A percentile compares a stretch with the other conserved stretches of the same genome.
These are phyloP conservation scores for Starmerella apis DNA, from an alignment of 805 yeast genomes.

Conservation along the genomic window DNA sequence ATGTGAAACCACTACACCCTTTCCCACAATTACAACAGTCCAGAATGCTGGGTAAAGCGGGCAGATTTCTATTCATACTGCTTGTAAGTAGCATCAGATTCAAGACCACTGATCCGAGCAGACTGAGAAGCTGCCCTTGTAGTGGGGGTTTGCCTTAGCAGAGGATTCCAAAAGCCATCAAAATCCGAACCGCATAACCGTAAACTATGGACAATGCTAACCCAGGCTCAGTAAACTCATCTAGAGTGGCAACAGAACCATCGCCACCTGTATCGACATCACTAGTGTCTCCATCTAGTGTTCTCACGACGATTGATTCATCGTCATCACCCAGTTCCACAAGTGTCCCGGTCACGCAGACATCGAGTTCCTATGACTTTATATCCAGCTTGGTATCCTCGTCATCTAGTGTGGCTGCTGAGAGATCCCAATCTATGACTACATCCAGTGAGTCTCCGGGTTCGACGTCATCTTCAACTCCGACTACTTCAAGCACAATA, in stretches of 20 bases:
- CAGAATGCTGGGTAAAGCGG: not conserved
- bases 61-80: not conserved
- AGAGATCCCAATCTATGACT: not conserved
- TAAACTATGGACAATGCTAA: conserved; percentile 13
- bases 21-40: not conserved
- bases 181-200: not conserved
- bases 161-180: not conserved
- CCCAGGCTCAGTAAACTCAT: conserved; percentile 3
- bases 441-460: not conserved
- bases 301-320: not conserved
- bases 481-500: not conserved
- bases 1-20: not conserved
- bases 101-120: not conserved
- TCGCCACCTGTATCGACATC: not conserved
- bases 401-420: not conserved
- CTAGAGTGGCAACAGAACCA: not conserved
- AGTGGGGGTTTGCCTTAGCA: not conserved
- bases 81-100: not conserved
- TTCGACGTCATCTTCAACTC: not conserved
- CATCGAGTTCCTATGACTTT: conserved; percentile 1
- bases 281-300: not conserved
- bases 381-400: not conserved
- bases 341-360: not conserved
- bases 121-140: not conserved
- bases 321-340: not conserved